Percentiles rank a stretch among this genome's conserved stretches.
phyloP scores from a whole-genome alignment of 352 stramenopile species.

The Pythium utonaiense region DNA sequence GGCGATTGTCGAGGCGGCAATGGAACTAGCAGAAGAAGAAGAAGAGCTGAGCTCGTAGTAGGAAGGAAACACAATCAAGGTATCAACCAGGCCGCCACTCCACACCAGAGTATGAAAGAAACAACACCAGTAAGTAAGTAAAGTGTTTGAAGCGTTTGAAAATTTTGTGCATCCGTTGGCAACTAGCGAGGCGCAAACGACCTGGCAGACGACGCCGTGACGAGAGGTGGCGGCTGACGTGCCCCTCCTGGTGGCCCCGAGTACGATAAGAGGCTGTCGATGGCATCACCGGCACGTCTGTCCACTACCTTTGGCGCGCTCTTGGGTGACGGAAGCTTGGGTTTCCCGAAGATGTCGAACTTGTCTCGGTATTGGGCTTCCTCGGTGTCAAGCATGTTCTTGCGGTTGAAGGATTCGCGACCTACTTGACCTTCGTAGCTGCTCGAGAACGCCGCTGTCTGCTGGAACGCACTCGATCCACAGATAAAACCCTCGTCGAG shows the following conservation, averaged over 20 bases:
- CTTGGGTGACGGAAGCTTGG: constrained; percentile 35
- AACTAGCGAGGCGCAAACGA: constrained; percentile 6
- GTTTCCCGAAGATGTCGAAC: constrained; percentile 62
- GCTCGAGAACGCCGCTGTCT: constrained; percentile 50
- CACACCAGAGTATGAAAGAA: constrained; percentile 1
- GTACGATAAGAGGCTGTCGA: constrained; percentile 42
- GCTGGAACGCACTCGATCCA: constrained; percentile 49
- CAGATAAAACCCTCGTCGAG: constrained; percentile 57
- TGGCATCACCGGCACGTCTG: constrained; percentile 33
- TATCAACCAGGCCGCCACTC: background rate
- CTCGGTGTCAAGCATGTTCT: constrained; percentile 55
- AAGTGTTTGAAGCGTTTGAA: background rate
- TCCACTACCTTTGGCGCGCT: background rate
- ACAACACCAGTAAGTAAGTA: background rate
- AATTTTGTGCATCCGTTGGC: background rate
- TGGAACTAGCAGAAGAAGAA: constrained; percentile 60
- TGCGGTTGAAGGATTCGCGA: constrained; percentile 42
- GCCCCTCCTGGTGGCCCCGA: background rate
- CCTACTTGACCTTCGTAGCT: constrained; percentile 62
- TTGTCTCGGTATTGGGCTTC: constrained; percentile 48
- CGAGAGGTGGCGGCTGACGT: constrained; percentile 18
- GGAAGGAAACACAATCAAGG: background rate
- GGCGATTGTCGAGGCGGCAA: constrained; percentile 50
- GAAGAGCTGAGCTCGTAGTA: constrained; percentile 36
- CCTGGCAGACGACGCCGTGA: background rate